Conservation (phyloP, 2,329 filamentous ascomycete genomes). For the Dendryphion nanum region DNA sequence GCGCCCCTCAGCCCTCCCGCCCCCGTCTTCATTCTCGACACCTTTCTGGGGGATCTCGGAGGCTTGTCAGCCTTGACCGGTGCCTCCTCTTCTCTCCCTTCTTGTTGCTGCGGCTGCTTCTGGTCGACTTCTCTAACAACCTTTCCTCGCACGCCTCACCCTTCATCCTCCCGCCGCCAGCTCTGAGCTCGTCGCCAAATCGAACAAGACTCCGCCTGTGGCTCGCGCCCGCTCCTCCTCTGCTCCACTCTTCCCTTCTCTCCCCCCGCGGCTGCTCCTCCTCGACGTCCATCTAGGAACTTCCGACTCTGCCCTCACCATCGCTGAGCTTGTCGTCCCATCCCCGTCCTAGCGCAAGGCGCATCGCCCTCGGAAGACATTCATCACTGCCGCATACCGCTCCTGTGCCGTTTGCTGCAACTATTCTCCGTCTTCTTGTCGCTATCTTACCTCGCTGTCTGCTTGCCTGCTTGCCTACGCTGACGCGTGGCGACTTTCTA, state of each 20-base stretch:
- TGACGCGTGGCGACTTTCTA: too few relatives aligned
- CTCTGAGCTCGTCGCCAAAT: slow-evolving; percentile 13
- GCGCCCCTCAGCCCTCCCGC: slow-evolving; percentile 22
- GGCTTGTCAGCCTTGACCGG: slow-evolving; percentile 38
- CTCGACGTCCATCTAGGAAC: too few relatives aligned
- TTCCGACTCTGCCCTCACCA: too few relatives aligned
- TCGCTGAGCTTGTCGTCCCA: slow-evolving; percentile 25
- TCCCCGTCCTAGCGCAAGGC: slow-evolving; percentile 34
- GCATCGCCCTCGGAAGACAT: slow-evolving; percentile 28
- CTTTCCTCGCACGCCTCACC: too few relatives aligned
- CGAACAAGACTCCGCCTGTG: slow-evolving; percentile 16
- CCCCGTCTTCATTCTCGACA: too few relatives aligned
- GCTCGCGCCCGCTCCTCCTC: slow-evolving; percentile 22
- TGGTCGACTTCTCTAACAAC: too few relatives aligned
- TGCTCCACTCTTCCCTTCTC: too few relatives aligned
- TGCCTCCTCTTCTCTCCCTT: slow-evolving; percentile 21
- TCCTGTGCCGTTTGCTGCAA: slow-evolving; percentile 16
- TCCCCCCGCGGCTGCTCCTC: slow-evolving; percentile 13
- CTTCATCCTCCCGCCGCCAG: too few relatives aligned
- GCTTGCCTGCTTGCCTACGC: slow-evolving; percentile 5
- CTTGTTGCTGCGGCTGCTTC: slow-evolving; percentile 30
- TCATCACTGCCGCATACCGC: slow-evolving; percentile 23
- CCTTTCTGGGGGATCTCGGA: slow-evolving; percentile 7
- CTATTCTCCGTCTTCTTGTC: slow-evolving; percentile 15
- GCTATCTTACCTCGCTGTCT: background rate